phyloP scores from a whole-genome alignment of 345 rosid genomes.

The Bruguiera parviflora region DNA sequence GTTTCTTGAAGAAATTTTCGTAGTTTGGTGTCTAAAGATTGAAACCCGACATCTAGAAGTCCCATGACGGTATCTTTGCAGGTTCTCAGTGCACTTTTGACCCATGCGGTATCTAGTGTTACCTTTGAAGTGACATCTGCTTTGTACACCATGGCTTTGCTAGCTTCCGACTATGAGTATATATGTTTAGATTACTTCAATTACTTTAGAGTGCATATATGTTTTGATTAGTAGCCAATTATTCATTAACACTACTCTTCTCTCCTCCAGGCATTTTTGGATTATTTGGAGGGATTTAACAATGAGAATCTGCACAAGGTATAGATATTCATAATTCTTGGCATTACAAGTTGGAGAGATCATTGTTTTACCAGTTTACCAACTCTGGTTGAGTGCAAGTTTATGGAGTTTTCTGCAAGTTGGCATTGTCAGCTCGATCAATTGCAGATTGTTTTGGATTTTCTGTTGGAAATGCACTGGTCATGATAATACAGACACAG shows the following conservation, averaged over 20 bases:
- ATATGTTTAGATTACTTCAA: slow-evolving; percentile 44
- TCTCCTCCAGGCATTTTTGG: slow-evolving; percentile 67
- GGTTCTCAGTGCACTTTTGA: slow-evolving; percentile 74
- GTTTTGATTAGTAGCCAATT: slow-evolving; percentile 3
- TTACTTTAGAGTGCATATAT: neutral
- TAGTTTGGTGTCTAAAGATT: slow-evolving; percentile 1
- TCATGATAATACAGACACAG: slow-evolving; percentile 75
- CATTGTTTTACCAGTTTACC: slow-evolving; percentile 10
- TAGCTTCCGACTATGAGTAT: slow-evolving; percentile 57
- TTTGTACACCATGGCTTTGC: slow-evolving; percentile 54
- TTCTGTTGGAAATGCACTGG: slow-evolving; percentile 67
- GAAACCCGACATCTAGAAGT: neutral
- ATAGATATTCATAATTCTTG: slow-evolving; percentile 1
- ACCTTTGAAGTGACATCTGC: slow-evolving; percentile 68
- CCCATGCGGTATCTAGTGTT: slow-evolving; percentile 77
- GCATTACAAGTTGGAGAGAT: slow-evolving; percentile 19
- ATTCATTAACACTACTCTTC: slow-evolving; percentile 12
- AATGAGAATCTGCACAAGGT: slow-evolving; percentile 72
- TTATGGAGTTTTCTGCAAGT: slow-evolving; percentile 68
- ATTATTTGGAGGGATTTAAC: slow-evolving; percentile 79
- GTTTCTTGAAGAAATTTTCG: slow-evolving; percentile 10
- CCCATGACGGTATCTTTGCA: slow-evolving; percentile 33
- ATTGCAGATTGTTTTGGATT: slow-evolving; percentile 43
- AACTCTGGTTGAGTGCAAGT: slow-evolving; percentile 39
- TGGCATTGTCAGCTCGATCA: slow-evolving; percentile 48